These are phyloP conservation scores for Phialocephala subalpina DNA, from an alignment of 2,329 filamentous ascomycete genomes.

Conservation along the genomic window DNA sequence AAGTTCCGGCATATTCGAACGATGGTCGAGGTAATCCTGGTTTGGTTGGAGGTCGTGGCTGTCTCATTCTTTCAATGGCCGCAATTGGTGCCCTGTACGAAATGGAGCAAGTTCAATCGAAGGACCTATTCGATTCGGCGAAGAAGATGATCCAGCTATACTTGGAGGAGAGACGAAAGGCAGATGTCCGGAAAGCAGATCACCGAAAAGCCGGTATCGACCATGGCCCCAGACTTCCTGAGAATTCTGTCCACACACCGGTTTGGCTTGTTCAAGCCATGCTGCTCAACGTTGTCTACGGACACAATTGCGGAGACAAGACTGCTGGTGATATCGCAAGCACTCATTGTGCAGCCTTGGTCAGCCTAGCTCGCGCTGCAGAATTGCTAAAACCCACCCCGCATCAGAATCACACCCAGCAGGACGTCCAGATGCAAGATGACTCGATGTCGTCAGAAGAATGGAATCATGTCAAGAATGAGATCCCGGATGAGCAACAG, in stretches of 20 bases:
- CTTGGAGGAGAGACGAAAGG: constrained; percentile 88
- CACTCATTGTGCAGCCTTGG: constrained; percentile 88
- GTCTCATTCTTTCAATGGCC: constrained; percentile 86
- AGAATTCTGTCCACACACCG: constrained; percentile 77
- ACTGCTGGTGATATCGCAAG: constrained; percentile 89
- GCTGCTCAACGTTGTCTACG: constrained; percentile 95
- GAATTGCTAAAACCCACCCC: constrained; percentile 66
- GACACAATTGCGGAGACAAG: constrained; percentile 93
- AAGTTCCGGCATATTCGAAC: constrained; percentile 73
- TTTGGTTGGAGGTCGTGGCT: constrained; percentile 81
- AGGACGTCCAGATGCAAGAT: constrained; percentile 55
- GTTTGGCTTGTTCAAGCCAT: constrained; percentile 97
- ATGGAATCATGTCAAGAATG: constrained; percentile 51
- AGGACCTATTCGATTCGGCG: constrained; percentile 88
- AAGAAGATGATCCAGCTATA: constrained; percentile 97
- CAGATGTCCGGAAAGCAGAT: constrained; percentile 75
- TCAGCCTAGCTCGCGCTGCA: constrained; percentile 91
- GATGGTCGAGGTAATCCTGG: constrained; percentile 65
- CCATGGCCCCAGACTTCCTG: constrained; percentile 56
- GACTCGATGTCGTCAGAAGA: constrained; percentile 62
- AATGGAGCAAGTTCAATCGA: constrained; percentile 79
- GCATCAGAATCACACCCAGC: constrained; percentile 42
- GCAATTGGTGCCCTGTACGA: constrained; percentile 89
- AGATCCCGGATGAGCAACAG: constrained; percentile 64
- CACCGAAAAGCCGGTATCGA: constrained; percentile 60